phyloP scores from a whole-genome alignment of 78 protist species.

The Dictyostelium brefeldianum region DNA sequence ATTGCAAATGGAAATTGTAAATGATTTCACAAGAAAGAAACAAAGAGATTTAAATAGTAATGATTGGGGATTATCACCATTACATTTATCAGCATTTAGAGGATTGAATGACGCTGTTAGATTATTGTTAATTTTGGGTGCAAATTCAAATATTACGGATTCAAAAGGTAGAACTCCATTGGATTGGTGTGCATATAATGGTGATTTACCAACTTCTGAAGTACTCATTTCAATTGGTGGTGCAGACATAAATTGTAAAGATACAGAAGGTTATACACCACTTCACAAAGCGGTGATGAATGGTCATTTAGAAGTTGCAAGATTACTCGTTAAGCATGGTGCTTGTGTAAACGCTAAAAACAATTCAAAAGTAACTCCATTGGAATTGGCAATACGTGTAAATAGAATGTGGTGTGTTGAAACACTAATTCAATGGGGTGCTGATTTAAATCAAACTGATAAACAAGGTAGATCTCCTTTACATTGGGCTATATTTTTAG shows the following conservation, averaged over 20 bases:
- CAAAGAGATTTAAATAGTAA: slow-evolving; percentile 13
- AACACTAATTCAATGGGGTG: slow-evolving; percentile 43
- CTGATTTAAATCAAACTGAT: slow-evolving; percentile 51
- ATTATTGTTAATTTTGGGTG: slow-evolving; percentile 25
- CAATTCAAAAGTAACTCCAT: slow-evolving; percentile 18
- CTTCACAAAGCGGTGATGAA: slow-evolving; percentile 87
- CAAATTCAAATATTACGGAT: slow-evolving; percentile 69
- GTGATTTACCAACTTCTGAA: slow-evolving; percentile 67
- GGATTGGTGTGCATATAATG: slow-evolving; percentile 80
- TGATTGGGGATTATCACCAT: slow-evolving; percentile 47
- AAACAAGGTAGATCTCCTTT: slow-evolving; percentile 50
- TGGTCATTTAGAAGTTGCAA: slow-evolving; percentile 76
- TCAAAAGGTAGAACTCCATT: slow-evolving; percentile 62
- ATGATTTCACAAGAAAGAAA: slow-evolving; percentile 52
- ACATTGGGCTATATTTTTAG: slow-evolving; percentile 68
- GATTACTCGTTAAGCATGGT: slow-evolving; percentile 58
- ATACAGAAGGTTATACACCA: slow-evolving; percentile 76
- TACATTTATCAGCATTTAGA: slow-evolving; percentile 51
- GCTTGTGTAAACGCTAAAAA: slow-evolving; percentile 68
- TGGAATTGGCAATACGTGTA: slow-evolving; percentile 36
- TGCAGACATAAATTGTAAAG: slow-evolving; percentile 67
- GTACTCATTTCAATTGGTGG: slow-evolving; percentile 35
- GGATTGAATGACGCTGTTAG: slow-evolving; percentile 36
- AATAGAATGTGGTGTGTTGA: slow-evolving; percentile 74
- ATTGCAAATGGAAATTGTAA: slow-evolving; percentile 76